phyloP scores from a whole-genome alignment of 2,329 filamentous ascomycete species.

The Thelonectria rubi region DNA sequence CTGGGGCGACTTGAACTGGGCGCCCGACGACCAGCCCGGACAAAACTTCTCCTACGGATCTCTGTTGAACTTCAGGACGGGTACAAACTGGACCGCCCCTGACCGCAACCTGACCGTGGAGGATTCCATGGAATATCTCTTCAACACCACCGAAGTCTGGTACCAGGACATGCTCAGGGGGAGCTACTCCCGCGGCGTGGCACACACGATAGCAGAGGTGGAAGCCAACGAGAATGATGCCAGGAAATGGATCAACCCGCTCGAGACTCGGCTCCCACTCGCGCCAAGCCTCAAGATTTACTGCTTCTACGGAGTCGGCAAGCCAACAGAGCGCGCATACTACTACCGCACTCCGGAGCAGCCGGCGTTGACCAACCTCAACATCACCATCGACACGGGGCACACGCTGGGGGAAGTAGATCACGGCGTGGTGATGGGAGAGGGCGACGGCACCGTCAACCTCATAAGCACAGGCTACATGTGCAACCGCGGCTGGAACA shows the following conservation, averaged over 20 bases:
- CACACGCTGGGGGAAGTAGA: conserved; percentile 71
- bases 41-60: conserved; percentile 81
- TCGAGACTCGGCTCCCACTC: conserved; percentile 86
- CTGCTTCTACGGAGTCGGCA: conserved; percentile 96
- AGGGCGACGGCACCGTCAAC: conserved; percentile 96
- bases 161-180: conserved; percentile 76
- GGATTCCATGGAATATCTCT: conserved; percentile 79
- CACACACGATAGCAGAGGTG: conserved; percentile 80
- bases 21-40: conserved; percentile 83
- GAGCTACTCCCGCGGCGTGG: conserved; percentile 89
- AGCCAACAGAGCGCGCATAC: conserved; percentile 91
- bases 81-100: conserved; percentile 69
- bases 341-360: conserved; percentile 80
- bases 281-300: conserved; percentile 93
- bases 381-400: conserved; percentile 77
- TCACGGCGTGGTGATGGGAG: conserved; percentile 92
- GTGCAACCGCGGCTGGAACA: conserved; percentile 94
- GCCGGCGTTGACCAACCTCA: conserved; percentile 71
- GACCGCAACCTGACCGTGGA: conserved; percentile 82
- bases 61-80: conserved; percentile 82
- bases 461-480: conserved; percentile 94
- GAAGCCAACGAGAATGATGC: conserved; percentile 81
- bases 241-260: conserved; percentile 92
- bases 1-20: conserved; percentile 91
- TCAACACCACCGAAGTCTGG: conserved; percentile 84